Percentiles rank a stretch among this genome's conserved stretches.
Conservation (phyloP, 495 filamentous ascomycete genomes). For the Amniculicola lignicola region DNA sequence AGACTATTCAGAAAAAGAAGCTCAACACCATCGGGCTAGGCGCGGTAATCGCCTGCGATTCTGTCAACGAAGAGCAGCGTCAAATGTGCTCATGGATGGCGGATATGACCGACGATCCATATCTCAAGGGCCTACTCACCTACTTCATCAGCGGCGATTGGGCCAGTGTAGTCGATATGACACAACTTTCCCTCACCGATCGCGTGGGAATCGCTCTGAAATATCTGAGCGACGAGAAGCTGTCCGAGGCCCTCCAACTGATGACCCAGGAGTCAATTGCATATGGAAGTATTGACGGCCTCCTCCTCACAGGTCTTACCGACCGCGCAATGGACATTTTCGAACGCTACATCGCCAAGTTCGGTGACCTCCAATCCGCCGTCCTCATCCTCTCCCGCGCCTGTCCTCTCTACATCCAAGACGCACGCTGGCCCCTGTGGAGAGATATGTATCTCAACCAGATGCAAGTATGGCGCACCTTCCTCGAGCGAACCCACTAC, state of each 20-base stretch:
- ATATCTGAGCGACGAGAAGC: slow-evolving; percentile 73
- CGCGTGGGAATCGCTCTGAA: slow-evolving; percentile 82
- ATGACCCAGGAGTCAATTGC: slow-evolving; percentile 61
- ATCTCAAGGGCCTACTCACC: slow-evolving; percentile 87
- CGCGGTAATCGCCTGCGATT: slow-evolving; percentile 53
- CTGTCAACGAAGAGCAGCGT: slow-evolving; percentile 47
- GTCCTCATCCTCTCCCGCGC: slow-evolving; percentile 79
- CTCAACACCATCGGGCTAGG: slow-evolving; percentile 47
- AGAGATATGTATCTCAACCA: slow-evolving; percentile 75
- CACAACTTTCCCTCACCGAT: slow-evolving; percentile 77
- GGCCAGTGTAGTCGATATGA: slow-evolving; percentile 75
- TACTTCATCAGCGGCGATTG: slow-evolving; percentile 86
- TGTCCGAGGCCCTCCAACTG: slow-evolving; percentile 66
- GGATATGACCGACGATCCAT: slow-evolving; percentile 71
- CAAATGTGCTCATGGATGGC: slow-evolving; percentile 56
- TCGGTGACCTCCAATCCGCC: slow-evolving; percentile 84
- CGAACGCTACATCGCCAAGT: slow-evolving; percentile 81
- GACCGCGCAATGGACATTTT: slow-evolving; percentile 78
- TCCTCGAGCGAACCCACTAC: slow-evolving; percentile 61
- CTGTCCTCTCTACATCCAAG: slow-evolving; percentile 75
- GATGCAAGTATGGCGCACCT: slow-evolving; percentile 72
- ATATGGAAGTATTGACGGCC: slow-evolving; percentile 81
- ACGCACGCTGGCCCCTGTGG: slow-evolving; percentile 73
- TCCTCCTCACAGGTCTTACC: slow-evolving; percentile 81
- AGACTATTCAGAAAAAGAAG: slow-evolving; percentile 35